Evolutionary conservation across 345 rosid species (phyloP), one percentile per base, ranked within the genome.

Genomic region (Aegle marmelos): DNA sequence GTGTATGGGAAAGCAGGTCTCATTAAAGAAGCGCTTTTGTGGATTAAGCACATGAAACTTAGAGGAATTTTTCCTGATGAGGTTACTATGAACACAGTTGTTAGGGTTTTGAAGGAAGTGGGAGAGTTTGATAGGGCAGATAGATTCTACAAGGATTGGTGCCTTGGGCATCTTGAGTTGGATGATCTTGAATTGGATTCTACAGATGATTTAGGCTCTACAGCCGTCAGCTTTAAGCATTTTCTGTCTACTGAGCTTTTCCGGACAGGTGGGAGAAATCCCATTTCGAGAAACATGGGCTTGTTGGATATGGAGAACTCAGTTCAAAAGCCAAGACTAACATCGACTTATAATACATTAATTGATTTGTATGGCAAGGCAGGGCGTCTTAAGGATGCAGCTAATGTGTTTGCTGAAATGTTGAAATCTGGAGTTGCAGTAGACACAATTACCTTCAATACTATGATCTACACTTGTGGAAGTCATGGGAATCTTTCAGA

Each of bases 311-410:
- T 45, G 0, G 89, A 87, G 27, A 80, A 69, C 63, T 75, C 84
- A 68, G 77, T 80, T 75, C 78, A 87, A 62, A 93, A 86, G 88
- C 98, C 94, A 57, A 79, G 70, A 64, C 79, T 88, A n/a, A 90
- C 98, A 10, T 82, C 95, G 7, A 95, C 97, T 0, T 95, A 88
- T 76, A 95, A 93, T 67, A 88, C 93, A 33, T 79, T 95, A 82
- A 93, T 95, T 79, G 98, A 95, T 88, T 80, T 95, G 86, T 95
- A 95, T 75, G 98, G 97, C 27, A 95, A 95, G 80, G 97, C 98
- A 1, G 98, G 94, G 61, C 92, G 93, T 17, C 86, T 95, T 21
- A 76, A 78, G 68, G 98, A 93, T 76, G 98, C 98, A 30, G 98
- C 97, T 39, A 82, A 82, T 61, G 82, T 90, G 56, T 91, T 93